Evolutionary conservation across 768 basidiomycete species (phyloP).

Genomic region (Leccinum longicurvipes): DNA sequence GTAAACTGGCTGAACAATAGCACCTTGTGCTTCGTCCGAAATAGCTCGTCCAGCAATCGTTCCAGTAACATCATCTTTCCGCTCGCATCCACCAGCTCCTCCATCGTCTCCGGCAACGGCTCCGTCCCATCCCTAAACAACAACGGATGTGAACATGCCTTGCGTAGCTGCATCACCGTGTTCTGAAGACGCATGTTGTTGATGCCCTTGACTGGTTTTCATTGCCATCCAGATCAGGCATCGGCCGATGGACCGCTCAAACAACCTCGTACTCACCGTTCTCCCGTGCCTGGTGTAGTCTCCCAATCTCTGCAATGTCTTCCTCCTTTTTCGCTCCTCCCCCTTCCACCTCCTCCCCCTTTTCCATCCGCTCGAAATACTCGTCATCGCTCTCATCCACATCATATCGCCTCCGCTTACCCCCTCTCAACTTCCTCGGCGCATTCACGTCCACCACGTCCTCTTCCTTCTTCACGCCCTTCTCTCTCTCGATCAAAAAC

Average conservation of each 20-base stretch:
- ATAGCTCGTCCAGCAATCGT: constrained; percentile 78
- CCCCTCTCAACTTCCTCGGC: constrained; percentile 34
- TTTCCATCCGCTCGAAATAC: constrained; percentile 61
- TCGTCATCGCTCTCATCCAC: constrained; percentile 59
- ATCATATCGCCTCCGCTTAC: constrained; percentile 46
- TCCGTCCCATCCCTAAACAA: constrained; percentile 55
- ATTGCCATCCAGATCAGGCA: background rate
- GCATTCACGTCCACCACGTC: constrained; percentile 27
- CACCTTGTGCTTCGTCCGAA: constrained; percentile 78
- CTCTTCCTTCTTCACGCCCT: constrained; percentile 21
- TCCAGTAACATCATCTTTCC: constrained; percentile 99
- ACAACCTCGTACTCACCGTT: constrained; percentile 47
- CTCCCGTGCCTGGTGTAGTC: constrained; percentile 54
- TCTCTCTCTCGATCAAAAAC: constrained; percentile 46
- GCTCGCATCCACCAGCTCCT: constrained; percentile 78
- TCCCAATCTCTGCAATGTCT: constrained; percentile 51
- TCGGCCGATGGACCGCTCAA: background rate
- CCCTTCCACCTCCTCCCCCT: constrained; percentile 42
- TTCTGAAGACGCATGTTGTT: constrained; percentile 96
- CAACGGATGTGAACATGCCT: constrained; percentile 93
- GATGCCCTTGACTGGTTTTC: constrained; percentile 64
- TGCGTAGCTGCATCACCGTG: constrained; percentile 94
- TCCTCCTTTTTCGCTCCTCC: constrained; percentile 35
- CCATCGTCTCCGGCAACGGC: constrained; percentile 53
- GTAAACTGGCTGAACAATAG: constrained; percentile 93